Evolutionary conservation across 2,329 filamentous ascomycete species (phyloP), one percentile per base, ranked within the genome.

Genomic region (Calonectria pseudoreteaudii): DNA sequence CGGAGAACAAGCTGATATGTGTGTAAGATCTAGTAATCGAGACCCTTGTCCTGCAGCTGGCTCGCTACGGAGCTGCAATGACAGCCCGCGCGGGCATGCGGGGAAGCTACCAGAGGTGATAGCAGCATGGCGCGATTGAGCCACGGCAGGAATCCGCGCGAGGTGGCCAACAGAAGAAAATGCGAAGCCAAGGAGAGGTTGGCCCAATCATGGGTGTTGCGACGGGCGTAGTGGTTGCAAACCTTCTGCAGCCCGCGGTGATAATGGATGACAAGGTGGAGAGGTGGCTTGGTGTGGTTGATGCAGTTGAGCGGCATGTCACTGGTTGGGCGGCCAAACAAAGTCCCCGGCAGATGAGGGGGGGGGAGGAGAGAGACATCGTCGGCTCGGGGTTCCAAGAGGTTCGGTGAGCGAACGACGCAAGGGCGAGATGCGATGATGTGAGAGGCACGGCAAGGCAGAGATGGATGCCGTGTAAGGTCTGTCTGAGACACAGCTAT

Each of bases 241-340:
- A 67, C 65, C 68, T 70, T 70, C 65, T 74, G 74, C 78, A 76
- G 72, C 66, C 72, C 70, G 71, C 69, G 28, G 70, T 68, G 70
- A 78, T 73, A 75, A 69, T 66, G 71, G 41, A 69, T 74, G 65
- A 69, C 47, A 44, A 66, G 76, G 72, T 73, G 76, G 67, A 69
- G 72, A 60, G 28, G 66, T 73, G 75, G 78, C 73, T 72, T 78
- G 78, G 73, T 50, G 64, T 62, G 56, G 68, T 47, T 36, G 74
- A 72, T 38, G 38, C 52, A 56, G 38, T 31, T 30, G n/a, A 71
- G 69, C 69, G 69, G 69, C 69, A 66, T 44, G 28, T 58, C 41
- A 36, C n/a, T 71, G 41, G 69, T 52, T 62, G 31, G 52, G 34
- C 62, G 34, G 23, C 52, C 28, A 66, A 34, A 41, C 28, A 67